Base-by-base conservation (phyloP, 345 rosid species). In the Triadica sebifera region DNA sequence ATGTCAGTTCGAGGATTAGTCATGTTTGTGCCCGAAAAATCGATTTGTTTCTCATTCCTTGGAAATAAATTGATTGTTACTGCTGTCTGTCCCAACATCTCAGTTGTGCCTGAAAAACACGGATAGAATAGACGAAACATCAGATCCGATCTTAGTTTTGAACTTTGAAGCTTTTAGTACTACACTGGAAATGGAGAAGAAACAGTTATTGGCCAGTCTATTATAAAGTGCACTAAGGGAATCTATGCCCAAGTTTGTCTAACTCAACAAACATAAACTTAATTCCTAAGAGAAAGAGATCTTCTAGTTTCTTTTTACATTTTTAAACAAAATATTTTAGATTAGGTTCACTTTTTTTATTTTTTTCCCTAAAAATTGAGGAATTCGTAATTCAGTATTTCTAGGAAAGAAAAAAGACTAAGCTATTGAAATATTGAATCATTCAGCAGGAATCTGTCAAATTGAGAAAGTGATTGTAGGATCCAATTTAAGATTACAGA, bases 21-120 rank as follows among this genome's bases (percentile, higher is more conserved):
- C 69, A 53, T 56, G 65, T 66, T 81, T 20, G 13, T 25, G 49
- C 56, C 43, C 0, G 69, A 72, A 73, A 39, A 74, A 53, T 75
- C 77, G 43, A 12, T 61, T 2, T 77, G 71, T 34, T 65, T 78
- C 22, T 74, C 77, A 67, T 7, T 41, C 5, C 45, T 7, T 2
- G 94, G 98, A 72, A 90, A 93, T n/a, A 89, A 76, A 78, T 85
- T 89, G 93, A 89, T 80, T 1, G 93, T 88, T 51, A 85, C 41
- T 20, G 87, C 74, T 0, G 84, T 61, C 2, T 79, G 72, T 74
- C 77, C 79, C 24, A 58, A 15, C 61, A 65, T 53, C 63, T 80
- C 86, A 1, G 82, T 66, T 19, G 62, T 16, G 4, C 78, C 89
- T 85, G 80, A 56, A 84, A 60, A 52, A 75, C 71, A 75, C 37